Evolutionary conservation across 2,329 filamentous ascomycete genomes (phyloP).

Genomic region (Orbilia oligospora): DNA sequence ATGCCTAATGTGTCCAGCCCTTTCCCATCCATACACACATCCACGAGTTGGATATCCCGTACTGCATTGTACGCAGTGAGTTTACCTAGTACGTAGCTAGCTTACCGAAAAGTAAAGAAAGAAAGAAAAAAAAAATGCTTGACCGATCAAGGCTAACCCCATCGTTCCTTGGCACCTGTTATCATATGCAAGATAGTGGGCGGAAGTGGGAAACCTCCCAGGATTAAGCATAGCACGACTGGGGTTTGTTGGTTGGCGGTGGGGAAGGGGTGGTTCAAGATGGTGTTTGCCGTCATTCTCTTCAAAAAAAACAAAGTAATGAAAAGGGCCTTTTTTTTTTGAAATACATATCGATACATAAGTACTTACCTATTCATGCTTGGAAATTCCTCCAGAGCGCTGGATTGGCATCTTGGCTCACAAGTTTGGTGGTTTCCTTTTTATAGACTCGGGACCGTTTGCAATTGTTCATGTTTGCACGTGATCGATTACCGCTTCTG

Average conservation of each 20-base stretch:
- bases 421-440: too few species aligned
- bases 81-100: too few species aligned
- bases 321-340: neutral
- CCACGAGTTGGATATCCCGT: constrained; percentile 16
- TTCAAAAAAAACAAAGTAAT: neutral
- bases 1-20: too few species aligned
- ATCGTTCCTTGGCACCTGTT: constrained; percentile 55
- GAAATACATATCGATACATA: too few species aligned
- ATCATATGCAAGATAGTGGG: constrained; percentile 60
- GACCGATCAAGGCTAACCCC: constrained; percentile 29
- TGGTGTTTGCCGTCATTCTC: constrained; percentile 58
- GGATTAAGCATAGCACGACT: constrained; percentile 41
- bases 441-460: too few species aligned
- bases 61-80: constrained; percentile 28
- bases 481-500: too few species aligned
- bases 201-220: constrained; percentile 49
- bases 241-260: neutral
- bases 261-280: constrained; percentile 16
- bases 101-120: too few species aligned
- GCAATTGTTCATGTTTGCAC: too few species aligned
- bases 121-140: constrained; percentile 17
- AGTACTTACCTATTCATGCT: too few species aligned
- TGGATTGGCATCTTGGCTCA: too few species aligned
- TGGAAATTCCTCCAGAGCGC: too few species aligned
- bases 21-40: too few species aligned